Percentiles rank a stretch among this genome's conserved stretches.
Evolutionary conservation across 2,329 filamentous ascomycete species (phyloP).

Genomic region (Colletotrichum scovillei): DNA sequence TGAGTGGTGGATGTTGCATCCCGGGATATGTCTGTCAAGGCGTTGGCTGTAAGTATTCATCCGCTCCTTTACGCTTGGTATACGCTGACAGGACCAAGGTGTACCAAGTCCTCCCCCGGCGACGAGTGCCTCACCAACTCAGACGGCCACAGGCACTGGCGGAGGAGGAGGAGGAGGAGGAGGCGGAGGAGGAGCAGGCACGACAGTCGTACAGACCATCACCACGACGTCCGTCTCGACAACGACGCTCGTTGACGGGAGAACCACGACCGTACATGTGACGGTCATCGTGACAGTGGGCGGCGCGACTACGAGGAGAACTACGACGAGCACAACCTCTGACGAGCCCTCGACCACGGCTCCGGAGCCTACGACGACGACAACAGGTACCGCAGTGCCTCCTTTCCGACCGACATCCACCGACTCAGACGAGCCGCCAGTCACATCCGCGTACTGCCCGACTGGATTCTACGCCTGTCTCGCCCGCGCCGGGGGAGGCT

Average conservation of each 20-base stretch:
- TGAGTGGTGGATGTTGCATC: conserved; percentile 82
- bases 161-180: conserved; percentile 10
- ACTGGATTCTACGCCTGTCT: conserved; percentile 93
- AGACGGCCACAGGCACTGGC: conserved; percentile 16
- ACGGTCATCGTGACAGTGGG: conserved; percentile 52
- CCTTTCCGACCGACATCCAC: conserved; percentile 60
- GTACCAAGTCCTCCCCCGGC: conserved; percentile 45
- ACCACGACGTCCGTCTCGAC: conserved; percentile 39
- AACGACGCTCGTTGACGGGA: conserved; percentile 44
- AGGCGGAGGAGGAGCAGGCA: conserved; percentile 17
- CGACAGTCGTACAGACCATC: conserved; percentile 52
- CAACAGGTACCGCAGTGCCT: conserved; percentile 49
- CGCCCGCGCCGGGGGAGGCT: conserved; percentile 84
- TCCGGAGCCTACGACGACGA: conserved; percentile 47
- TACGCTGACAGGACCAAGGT: conserved; percentile 42
- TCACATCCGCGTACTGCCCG: conserved; percentile 68
- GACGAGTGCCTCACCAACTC: conserved; percentile 39
- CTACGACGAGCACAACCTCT: conserved; percentile 50
- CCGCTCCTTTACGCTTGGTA: neutral
- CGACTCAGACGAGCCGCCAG: conserved; percentile 46
- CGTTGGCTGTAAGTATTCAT: conserved; percentile 71
- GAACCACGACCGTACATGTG: conserved; percentile 53
- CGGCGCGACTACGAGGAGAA: conserved; percentile 41
- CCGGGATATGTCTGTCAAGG: conserved; percentile 76
- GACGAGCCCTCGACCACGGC: conserved; percentile 50